Base-by-base conservation (phyloP, 768 basidiomycete genomes). In the Multifurca ochricompacta region DNA sequence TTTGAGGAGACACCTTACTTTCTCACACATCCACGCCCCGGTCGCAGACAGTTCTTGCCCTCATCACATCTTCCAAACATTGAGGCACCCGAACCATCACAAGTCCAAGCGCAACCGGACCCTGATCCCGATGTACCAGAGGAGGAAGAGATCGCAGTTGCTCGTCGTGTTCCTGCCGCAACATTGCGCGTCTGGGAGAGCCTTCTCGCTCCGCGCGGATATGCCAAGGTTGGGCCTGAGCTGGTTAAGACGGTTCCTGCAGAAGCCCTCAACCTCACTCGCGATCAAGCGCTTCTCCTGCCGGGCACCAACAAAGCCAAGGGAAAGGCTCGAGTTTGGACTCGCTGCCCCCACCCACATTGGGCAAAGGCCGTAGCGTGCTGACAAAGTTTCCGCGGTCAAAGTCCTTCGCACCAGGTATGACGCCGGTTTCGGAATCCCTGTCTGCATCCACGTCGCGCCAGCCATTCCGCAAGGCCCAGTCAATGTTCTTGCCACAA, bases 181-280 rank as follows among this genome's bases (percentile, higher is more conserved):
- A 83, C 82, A 1, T 72, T 85, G 37, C 79, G 82, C 54, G 74
- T 89, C 7, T 90, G 87, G 87, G 74, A 78, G 46, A 76, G 76
- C 57, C 78, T 90, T 23, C 76, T 90, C 27, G 75, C 78, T 52
- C 71, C 77, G 25, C 77, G 87, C 8, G 87, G 87, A 9, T 87
- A 83, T 66, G 76, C 81, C 58, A 67, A 87, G 51, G 68, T 76
- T 18, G 73, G 72, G 19, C 79, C 81, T 8, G 74, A 78, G 59
- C 75, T 89, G 45, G 65, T 85, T 6, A 76, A 79, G 45, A 25
- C 32, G 31, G 30, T 25, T 31, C 49, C 58, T 27, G 30, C 35
- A 8, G 47, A 48, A 39, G 4, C 25, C 8, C 10, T 36, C 36
- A 37, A 57, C 3, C 35, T 47, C 11, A 60, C 51, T 7, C 55